Evolutionary conservation across 768 basidiomycete genomes (phyloP).

Genomic region (Kwoniella mangroviensis): DNA sequence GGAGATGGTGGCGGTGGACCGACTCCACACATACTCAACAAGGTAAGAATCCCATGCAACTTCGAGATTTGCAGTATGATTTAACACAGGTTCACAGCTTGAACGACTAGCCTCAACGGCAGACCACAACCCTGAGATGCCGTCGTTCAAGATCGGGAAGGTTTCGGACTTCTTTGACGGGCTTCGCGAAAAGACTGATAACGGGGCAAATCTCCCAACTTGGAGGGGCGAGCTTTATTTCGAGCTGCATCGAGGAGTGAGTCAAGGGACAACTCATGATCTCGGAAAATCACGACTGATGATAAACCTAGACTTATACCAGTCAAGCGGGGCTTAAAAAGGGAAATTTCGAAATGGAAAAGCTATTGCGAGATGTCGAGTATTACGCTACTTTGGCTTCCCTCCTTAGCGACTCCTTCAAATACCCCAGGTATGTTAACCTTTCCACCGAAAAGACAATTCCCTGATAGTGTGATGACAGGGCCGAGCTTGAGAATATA

Average conservation of each 20-base stretch:
- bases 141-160: conserved; percentile 75
- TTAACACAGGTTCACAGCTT: conserved; percentile 52
- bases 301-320: conserved; percentile 69
- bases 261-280: background rate
- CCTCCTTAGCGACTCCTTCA: conserved; percentile 60
- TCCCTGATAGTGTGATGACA: background rate
- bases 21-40: conserved; percentile 77
- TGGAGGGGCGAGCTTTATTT: conserved; percentile 90
- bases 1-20: conserved; percentile 75
- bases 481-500: conserved; percentile 67
- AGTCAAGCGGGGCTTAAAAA: conserved; percentile 95
- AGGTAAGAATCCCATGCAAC: conserved; percentile 74
- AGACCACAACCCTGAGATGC: conserved; percentile 22
- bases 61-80: background rate
- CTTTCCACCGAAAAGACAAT: background rate
- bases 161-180: conserved; percentile 80
- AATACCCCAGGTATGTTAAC: conserved; percentile 70
- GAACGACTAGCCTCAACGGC: conserved; percentile 64
- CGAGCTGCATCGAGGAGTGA: conserved; percentile 65
- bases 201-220: conserved; percentile 76
- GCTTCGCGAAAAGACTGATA: conserved; percentile 66
- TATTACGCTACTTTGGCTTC: conserved; percentile 82
- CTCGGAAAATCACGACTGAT: background rate
- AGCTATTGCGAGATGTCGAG: conserved; percentile 82
- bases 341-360: conserved; percentile 90